Evolutionary conservation across 23 red algal species (phyloP).

Genomic region (Agarophyton chilense): DNA sequence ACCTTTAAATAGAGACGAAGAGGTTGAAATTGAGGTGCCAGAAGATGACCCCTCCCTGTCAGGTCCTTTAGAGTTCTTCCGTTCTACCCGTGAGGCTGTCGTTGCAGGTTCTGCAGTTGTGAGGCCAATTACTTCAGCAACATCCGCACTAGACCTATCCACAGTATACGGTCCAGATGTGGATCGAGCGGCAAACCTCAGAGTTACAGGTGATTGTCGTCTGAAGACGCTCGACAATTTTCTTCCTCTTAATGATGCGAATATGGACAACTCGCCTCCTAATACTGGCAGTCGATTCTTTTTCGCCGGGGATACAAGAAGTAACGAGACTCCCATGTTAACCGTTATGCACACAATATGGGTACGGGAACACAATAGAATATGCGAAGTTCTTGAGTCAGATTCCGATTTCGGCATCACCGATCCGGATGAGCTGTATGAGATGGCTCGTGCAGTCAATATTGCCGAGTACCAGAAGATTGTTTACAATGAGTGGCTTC

Average conservation of each 20-base stretch:
- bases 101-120: background rate
- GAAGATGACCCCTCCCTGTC: background rate
- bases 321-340: constrained; percentile 66
- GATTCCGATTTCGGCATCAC: background rate
- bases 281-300: constrained; percentile 26
- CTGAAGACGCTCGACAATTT: constrained; percentile 35
- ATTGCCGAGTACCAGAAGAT: constrained; percentile 60
- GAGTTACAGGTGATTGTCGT: background rate
- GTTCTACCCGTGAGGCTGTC: background rate
- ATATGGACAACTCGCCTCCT: constrained; percentile 30
- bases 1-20: background rate
- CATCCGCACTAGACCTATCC: constrained; percentile 42
- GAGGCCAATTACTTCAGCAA: constrained; percentile 6
- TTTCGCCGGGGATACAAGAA: constrained; percentile 54
- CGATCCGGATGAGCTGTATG: constrained; percentile 16
- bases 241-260: constrained; percentile 26
- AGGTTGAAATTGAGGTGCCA: background rate
- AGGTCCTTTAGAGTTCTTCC: background rate
- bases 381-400: background rate
- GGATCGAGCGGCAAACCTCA: constrained; percentile 8
- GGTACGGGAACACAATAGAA: constrained; percentile 69
- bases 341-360: constrained; percentile 63
- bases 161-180: constrained; percentile 35
- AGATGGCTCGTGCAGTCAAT: constrained; percentile 50
- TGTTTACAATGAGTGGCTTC: constrained; percentile 61